Base-by-base conservation (phyloP, 495 filamentous ascomycete species). In the Neurospora sp. region DNA sequence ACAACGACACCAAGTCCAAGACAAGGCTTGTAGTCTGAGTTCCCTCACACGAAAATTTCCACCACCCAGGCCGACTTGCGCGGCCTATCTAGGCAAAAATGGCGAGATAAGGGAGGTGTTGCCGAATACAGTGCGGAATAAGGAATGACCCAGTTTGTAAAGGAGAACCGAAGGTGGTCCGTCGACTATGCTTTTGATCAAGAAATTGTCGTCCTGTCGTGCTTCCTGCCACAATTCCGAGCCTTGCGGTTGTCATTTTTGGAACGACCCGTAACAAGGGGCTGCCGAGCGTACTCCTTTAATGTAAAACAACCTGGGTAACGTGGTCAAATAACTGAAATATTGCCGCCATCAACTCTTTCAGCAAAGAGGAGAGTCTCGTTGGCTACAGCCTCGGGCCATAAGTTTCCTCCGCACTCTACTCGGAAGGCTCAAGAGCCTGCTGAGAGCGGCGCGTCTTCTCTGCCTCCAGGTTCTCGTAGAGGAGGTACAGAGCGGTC, bases 401-500 rank as follows among this genome's bases (percentile, higher is more conserved):
- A 40, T 69, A 69, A 4, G 70, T 61, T 37, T 74, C 78, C n/a
- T 79, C 79, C 71, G 45, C 47, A 71, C 84, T 88, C 82, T 96
- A 92, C 84, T 94, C 91, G 72, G 89, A 85, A 41, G 86, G 82
- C 73, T 83, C 82, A 38, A 79, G 81, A 10, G 75, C 73, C 42
- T 77, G 75, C 82, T 96, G 92, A 84, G 91, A 93, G 79, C 96
- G 92, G 73, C 95, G 93, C 88, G 93, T 93, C 87, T 99, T 99
- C 86, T 99, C 96, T 20, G 94, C 96, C 83, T 99, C 96, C 40
- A 99, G 89, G 82, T 99, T 98, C 87, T 99, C 96, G 83, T 99
- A 99, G 69, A 99, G 88, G 42, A 98, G 89, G 81, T 95, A 98
- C 9, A 99, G 87, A 18, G 96, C 96, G 75, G 94, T 94, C 85